Base-by-base conservation (phyloP, 2,329 filamentous ascomycete genomes). In the Colletotrichum gloeosporioides region DNA sequence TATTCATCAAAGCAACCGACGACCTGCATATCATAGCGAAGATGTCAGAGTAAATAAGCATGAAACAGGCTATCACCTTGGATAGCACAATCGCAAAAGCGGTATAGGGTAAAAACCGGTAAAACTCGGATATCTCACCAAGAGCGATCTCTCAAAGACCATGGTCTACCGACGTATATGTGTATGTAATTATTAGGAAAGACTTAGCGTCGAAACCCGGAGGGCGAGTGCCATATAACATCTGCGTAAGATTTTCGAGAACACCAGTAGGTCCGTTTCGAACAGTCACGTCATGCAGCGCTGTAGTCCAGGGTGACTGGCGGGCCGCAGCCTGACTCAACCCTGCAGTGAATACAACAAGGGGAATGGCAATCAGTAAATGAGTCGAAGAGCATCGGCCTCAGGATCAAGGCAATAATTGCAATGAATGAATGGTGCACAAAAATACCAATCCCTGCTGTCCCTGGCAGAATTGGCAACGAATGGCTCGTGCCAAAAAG, bases 21-120 rank as follows among this genome's bases (percentile, higher is more conserved):
- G 0, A 13, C 2, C n/a, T 22, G 1, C 9, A n/a, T 4, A 8
- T 22, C n/a, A 2, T 53, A 49, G 44, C n/a, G 10, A 22, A 12
- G 13, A 13, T 10, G 1, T 13, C 44, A 8, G n/a, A 22, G n/a
- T 49, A 22, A 13, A 49, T 44, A n/a, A 49, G 39, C 0, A n/a
- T 2, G 39, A 49, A 0, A 49, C 5, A 49, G 18, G n/a, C n/a
- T n/a, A n/a, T n/a, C n/a, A n/a, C n/a, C n/a, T n/a, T n/a, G n/a
- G n/a, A n/a, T n/a, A n/a, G n/a, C n/a, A n/a, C n/a, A n/a, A n/a
- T n/a, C n/a, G n/a, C n/a, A n/a, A n/a, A n/a, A n/a, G n/a, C n/a
- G n/a, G 9, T n/a, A 0, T 12, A 6, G 5, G 5, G 18, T 44
- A 1, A 44, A 44, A 44, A 2, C 39, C 9, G 6, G 9, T 1